Conservation (phyloP, 805 yeast genomes). For the Schwanniomyces yamadae region DNA sequence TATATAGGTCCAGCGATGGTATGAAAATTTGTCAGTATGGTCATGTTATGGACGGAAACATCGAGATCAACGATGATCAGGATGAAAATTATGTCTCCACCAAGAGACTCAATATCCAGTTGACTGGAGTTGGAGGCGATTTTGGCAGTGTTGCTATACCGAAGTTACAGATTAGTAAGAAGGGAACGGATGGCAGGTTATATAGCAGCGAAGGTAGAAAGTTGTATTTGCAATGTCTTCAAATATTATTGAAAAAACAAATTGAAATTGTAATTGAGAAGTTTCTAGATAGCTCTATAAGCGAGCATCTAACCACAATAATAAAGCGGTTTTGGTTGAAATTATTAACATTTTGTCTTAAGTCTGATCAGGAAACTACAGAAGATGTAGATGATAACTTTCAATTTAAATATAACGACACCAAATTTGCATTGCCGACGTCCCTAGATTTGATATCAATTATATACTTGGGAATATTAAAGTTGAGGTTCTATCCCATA, state of each 20-base stretch:
- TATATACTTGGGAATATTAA: conserved; percentile 51
- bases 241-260: conserved; percentile 51
- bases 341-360: conserved; percentile 14
- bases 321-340: conserved; percentile 35
- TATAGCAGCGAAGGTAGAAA: conserved; percentile 51
- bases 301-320: conserved; percentile 18
- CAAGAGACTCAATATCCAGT: conserved; percentile 50
- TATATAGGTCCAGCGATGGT: conserved; percentile 75
- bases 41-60: conserved; percentile 79
- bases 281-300: conserved; percentile 13
- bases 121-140: conserved; percentile 29
- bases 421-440: conserved; percentile 16
- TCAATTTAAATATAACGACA: conserved; percentile 8
- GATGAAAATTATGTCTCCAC: conserved; percentile 56
- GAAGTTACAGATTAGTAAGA: conserved; percentile 19
- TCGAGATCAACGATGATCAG: conserved; percentile 82
- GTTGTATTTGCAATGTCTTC: conserved; percentile 48
- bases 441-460: conserved; percentile 35
- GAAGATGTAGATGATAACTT: conserved; percentile 3
- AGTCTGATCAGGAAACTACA: neutral
- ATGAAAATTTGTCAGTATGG: conserved; percentile 84
- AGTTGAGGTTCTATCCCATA: conserved; percentile 47
- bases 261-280: conserved; percentile 16
- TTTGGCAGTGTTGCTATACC: conserved; percentile 14
- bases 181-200: conserved; percentile 15